Conservation (phyloP, 352 stramenopile genomes). For the Blastocystis sp. region DNA sequence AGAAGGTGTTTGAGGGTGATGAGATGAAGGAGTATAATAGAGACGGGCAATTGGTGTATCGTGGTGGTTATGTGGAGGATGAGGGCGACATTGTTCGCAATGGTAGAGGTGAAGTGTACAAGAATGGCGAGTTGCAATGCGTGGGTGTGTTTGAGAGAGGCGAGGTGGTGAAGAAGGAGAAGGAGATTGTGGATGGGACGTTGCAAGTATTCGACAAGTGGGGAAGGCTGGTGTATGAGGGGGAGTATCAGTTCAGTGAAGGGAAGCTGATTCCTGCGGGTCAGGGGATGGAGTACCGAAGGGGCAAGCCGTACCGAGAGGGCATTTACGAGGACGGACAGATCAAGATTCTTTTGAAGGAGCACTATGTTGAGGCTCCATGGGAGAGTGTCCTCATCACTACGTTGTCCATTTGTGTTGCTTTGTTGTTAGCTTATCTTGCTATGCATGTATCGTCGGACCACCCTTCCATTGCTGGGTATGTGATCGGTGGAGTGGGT, state of each 20-base stretch:
- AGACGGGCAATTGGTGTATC: background rate
- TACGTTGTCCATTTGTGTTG: too few species aligned
- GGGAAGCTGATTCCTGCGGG: background rate
- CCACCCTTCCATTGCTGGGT: too few species aligned
- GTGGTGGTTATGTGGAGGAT: background rate
- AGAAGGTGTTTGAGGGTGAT: background rate
- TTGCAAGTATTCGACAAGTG: background rate
- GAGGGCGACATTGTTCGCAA: background rate
- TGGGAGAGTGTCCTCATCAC: too few species aligned
- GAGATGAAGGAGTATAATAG: background rate
- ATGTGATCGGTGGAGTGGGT: too few species aligned
- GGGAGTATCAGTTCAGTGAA: background rate
- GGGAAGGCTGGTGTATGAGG: background rate
- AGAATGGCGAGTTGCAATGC: background rate
- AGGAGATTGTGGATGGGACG: background rate
- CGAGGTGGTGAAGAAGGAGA: background rate
- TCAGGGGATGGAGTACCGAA: background rate
- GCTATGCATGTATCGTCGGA: too few species aligned
- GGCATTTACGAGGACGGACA: background rate
- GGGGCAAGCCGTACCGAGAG: background rate
- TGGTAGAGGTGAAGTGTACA: background rate
- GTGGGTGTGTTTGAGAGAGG: background rate
- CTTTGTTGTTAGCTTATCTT: too few species aligned
- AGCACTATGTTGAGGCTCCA: too few species aligned
- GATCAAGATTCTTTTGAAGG: background rate